Base-by-base conservation (phyloP, 495 filamentous ascomycete species). In the Hypoxylon cercidicola region DNA sequence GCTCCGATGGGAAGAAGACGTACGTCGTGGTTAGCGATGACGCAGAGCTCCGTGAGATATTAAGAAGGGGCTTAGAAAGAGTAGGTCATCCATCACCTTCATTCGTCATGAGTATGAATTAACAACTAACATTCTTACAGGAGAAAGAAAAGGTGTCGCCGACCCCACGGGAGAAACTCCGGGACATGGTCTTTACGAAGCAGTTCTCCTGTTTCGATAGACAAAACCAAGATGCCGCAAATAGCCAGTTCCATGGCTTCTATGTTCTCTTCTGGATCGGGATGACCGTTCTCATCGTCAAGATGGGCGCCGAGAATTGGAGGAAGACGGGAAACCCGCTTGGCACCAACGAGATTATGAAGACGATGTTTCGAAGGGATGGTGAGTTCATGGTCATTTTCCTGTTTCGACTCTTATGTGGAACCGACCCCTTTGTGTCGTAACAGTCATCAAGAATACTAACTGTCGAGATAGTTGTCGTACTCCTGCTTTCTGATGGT, bases 241-340 rank as follows among this genome's bases (percentile, higher is more conserved):
- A 84, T 13, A 87, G 83, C 20, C 83, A 85, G 8, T 92, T 91
- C 62, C 85, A 89, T 66, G 90, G 90, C 28, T 92, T 93, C 74
- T 92, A 90, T 63, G 89, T 87, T 1, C 81, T 93, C 4, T 91
- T 92, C 74, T 93, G 90, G 84, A 81, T 93, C 46, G 80, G 80
- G 3, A 85, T 90, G 59, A 79, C 79, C 19, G 71, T 91, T 47
- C 77, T 88, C 64, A 78, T 90, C 25, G 57, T 90, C 39, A 85
- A 85, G 69, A 78, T 89, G 30, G 85, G 79, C 7, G 86, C 85
- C 51, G 84, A 87, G 34, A 92, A 91, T 69, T 92, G 83, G 76
- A 78, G 80, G 40, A 70, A 72, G 16, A 76, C 86, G 58, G 90
- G 90, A 19, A 87, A 76, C 47, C 76, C 85, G 20, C 81, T 91